Base-by-base conservation (phyloP, 257 asterid genomes). In the Vinca minor region DNA sequence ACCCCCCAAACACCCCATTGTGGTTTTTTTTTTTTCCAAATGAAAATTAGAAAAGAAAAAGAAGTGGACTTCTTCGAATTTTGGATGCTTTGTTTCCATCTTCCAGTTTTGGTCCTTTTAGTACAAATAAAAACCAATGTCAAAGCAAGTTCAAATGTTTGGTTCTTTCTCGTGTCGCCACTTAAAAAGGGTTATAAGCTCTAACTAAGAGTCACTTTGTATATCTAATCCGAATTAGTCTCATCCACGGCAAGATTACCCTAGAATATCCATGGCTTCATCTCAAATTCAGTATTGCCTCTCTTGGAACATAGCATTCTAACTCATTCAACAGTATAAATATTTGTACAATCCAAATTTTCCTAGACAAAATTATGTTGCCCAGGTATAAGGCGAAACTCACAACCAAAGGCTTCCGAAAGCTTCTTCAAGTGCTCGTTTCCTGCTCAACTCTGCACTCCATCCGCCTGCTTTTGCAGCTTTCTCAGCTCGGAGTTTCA, bases 381-480 rank as follows among this genome's bases (percentile, higher is more conserved):
- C 49, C 49, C 17, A 15, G 14, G 0, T 1, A 44, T 42, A 42
- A 2, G 49, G 28, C 9, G 38, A 50, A 39, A 13, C 35, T 85
- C 84, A 91, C 72, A 91, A 44, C 87, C 91, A 85, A 67, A 93
- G 84, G 86, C 94, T 89, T 8, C 95, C 84, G 67, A 93, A 93
- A 66, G 97, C 97, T 75, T 93, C 98, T 75, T 89, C 96, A 14
- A 93, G 84, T 32, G 98, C 95, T 74, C 95, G 74, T 80, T 80
- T 93, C 90, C 74, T 85, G 85, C 86, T 84, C 46, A 84, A 79
- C 50, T 93, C 97, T 6, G 71, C 12, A 47, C 91, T 89, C 96
- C 96, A 92, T 23, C 98, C 98, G 57, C 96, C 98, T 1, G 98
- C 98, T 78, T 73, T 85, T 14, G 95, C 95, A 8, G 94, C 94